phyloP scores from a whole-genome alignment of 257 asterid species.

The Fraxinus anomala region DNA sequence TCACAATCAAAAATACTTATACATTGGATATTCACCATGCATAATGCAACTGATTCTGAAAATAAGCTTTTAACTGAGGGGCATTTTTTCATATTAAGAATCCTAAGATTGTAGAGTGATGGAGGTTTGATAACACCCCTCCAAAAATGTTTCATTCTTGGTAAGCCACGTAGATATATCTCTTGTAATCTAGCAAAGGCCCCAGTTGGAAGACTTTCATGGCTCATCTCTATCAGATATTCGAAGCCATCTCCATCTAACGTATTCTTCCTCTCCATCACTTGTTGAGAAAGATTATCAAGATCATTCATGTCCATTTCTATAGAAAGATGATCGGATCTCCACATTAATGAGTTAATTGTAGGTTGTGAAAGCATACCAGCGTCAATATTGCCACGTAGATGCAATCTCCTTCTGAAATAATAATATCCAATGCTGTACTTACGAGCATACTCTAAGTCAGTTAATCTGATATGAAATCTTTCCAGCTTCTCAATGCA shows the following conservation, averaged over 20 bases:
- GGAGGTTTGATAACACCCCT: conserved; percentile 6
- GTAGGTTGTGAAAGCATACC: conserved; percentile 7
- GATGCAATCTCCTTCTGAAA: conserved; percentile 18
- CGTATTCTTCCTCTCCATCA: background rate
- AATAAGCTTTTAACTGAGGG: conserved; percentile 9
- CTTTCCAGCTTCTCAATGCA: conserved; percentile 3
- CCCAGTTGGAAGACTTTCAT: conserved; percentile 8
- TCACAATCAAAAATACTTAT: background rate
- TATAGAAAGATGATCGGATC: background rate
- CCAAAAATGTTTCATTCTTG: conserved; percentile 12
- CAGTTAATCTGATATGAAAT: conserved; percentile 4
- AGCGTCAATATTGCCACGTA: background rate
- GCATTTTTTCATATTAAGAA: background rate
- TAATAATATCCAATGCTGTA: background rate
- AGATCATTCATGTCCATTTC: background rate
- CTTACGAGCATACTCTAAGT: background rate
- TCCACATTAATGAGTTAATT: background rate
- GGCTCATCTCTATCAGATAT: too few relatives aligned
- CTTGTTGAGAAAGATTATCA: conserved; percentile 2
- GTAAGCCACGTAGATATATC: background rate
- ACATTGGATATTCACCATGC: conserved; percentile 9
- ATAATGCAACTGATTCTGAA: background rate
- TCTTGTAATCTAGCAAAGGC: conserved; percentile 11
- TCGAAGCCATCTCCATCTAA: background rate
- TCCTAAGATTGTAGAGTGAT: conserved; percentile 15